phyloP scores from a whole-genome alignment of 2,329 filamentous ascomycete genomes.

The Pestalotiopsis sp. region DNA sequence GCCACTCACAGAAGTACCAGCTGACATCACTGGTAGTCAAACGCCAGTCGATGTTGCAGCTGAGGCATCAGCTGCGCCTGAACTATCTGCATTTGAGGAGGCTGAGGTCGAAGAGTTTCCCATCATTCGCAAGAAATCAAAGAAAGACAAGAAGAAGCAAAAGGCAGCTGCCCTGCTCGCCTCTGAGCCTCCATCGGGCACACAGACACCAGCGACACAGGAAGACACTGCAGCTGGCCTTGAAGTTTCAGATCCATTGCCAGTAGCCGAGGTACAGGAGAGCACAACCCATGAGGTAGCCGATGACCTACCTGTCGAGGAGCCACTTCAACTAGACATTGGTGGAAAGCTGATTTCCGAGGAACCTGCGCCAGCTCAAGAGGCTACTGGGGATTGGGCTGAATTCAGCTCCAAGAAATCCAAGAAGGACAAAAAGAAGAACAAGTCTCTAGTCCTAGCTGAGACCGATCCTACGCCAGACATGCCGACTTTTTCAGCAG shows the following conservation, averaged over 20 bases:
- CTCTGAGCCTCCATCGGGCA: slow-evolving; percentile 18
- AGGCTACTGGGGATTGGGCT: slow-evolving; percentile 6
- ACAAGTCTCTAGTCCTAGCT: slow-evolving; percentile 31
- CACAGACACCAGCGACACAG: slow-evolving; percentile 15
- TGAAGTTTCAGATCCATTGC: slow-evolving; percentile 13
- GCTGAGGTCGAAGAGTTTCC: slow-evolving; percentile 28
- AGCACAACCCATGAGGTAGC: neutral
- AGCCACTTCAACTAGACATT: slow-evolving; percentile 9
- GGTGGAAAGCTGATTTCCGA: slow-evolving; percentile 6
- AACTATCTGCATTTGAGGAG: slow-evolving; percentile 16
- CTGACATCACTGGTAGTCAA: neutral
- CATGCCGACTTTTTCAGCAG: slow-evolving; percentile 14
- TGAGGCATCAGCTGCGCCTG: neutral
- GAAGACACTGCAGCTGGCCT: slow-evolving; percentile 15
- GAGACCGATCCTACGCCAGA: slow-evolving; percentile 18
- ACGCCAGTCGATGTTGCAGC: neutral
- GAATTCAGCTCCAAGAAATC: slow-evolving; percentile 20
- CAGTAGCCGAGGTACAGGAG: neutral
- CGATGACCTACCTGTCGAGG: neutral
- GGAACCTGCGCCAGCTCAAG: neutral
- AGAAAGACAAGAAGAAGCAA: slow-evolving; percentile 33
- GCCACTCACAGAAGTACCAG: neutral
- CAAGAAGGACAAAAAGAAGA: slow-evolving; percentile 37
- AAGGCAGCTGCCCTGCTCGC: slow-evolving; percentile 30
- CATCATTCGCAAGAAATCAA: slow-evolving; percentile 27